These are phyloP conservation scores for Amaranthus tricolor DNA, from an alignment of 179 eudicot species.

Conservation along the genomic window DNA sequence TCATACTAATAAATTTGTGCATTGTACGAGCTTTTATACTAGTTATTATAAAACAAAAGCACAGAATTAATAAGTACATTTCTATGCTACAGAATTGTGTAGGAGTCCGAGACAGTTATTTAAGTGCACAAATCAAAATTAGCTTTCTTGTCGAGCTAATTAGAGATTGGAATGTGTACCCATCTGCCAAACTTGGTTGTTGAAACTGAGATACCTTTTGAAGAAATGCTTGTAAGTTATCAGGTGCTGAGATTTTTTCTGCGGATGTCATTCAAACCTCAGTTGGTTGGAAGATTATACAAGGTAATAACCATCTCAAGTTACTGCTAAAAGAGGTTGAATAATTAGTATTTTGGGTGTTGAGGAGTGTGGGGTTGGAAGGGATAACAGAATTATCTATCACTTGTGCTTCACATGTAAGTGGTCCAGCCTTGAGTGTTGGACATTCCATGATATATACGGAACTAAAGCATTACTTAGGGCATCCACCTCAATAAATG, in stretches of 20 bases:
- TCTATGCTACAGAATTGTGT: conserved; percentile 7
- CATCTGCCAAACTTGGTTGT: conserved; percentile 11
- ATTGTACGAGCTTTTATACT: background rate
- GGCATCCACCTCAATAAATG: too few relatives aligned
- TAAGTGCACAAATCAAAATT: conserved; percentile 1
- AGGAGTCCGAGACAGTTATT: conserved; percentile 11
- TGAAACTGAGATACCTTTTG: conserved; percentile 8
- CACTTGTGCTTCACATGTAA: conserved; percentile 20
- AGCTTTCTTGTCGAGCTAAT: background rate
- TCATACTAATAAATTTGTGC: background rate
- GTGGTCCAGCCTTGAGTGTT: conserved; percentile 22
- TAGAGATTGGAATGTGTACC: background rate
- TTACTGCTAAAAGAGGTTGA: too few relatives aligned
- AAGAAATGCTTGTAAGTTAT: background rate
- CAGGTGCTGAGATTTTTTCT: conserved; percentile 19
- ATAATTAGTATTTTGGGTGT: background rate
- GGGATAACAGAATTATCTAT: conserved; percentile 15
- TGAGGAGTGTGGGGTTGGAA: conserved; percentile 8
- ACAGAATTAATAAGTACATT: conserved; percentile 12
- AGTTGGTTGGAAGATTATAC: conserved; percentile 18
- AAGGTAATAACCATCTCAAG: conserved; percentile 15
- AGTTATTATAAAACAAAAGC: background rate
- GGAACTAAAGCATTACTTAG: conserved; percentile 7
- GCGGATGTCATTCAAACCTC: conserved; percentile 15
- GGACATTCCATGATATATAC: background rate